Conservation (phyloP, 2,329 filamentous ascomycete genomes). For the Microcyclospora tardicrescens region DNA sequence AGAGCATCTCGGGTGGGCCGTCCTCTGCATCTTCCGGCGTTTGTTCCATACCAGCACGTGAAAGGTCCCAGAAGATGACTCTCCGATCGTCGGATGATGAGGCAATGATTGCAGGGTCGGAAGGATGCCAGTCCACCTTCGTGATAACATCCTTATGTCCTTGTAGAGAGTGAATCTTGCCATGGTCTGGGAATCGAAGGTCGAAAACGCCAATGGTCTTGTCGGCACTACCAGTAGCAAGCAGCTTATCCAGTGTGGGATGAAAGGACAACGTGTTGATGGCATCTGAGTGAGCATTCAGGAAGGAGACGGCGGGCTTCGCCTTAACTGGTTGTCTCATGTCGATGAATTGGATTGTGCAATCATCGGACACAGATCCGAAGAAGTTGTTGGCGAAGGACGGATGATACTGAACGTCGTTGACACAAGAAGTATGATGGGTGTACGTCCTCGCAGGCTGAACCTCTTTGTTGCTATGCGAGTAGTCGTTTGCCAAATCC, state of each 20-base stretch:
- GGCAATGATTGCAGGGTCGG: conserved; percentile 74
- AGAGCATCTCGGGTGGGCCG: conserved; percentile 87
- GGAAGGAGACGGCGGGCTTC: conserved; percentile 43
- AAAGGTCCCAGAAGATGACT: conserved; percentile 93
- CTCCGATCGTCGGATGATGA: conserved; percentile 87
- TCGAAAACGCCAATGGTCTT: conserved; percentile 96
- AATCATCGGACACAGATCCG: conserved; percentile 87
- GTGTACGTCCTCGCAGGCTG: conserved; percentile 64
- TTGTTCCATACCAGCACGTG: conserved; percentile 84
- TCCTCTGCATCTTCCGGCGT: conserved; percentile 90
- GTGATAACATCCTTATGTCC: conserved; percentile 84
- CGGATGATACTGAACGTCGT: conserved; percentile 93
- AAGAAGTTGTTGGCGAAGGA: conserved; percentile 65
- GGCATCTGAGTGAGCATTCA: conserved; percentile 74
- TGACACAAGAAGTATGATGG: conserved; percentile 82
- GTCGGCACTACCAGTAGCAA: conserved; percentile 89
- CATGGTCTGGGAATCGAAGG: conserved; percentile 53
- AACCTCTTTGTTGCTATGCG: conserved; percentile 55
- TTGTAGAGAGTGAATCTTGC: conserved; percentile 79
- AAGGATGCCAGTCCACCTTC: conserved; percentile 87
- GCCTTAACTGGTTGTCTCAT: conserved; percentile 51
- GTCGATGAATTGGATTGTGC: conserved; percentile 85
- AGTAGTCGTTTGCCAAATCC: conserved; percentile 65
- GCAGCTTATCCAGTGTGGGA: conserved; percentile 72
- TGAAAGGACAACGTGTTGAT: conserved; percentile 97